Conservation (phyloP, 495 filamentous ascomycete species). For the Tuber calosporum region DNA sequence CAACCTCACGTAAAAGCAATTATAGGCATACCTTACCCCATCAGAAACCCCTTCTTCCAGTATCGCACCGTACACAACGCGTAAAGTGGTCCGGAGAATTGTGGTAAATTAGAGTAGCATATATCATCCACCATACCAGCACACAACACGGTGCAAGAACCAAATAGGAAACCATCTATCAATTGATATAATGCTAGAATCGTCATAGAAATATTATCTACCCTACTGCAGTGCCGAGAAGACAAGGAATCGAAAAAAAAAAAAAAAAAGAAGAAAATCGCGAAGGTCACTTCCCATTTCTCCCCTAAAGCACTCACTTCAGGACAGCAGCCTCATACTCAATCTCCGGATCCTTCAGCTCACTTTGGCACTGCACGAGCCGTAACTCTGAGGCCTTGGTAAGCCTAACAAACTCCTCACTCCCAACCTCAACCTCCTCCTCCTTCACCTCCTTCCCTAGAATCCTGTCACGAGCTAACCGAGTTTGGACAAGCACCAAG, state of each 20-base stretch:
- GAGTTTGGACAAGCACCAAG: conserved; percentile 68
- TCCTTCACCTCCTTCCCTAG: conserved; percentile 42
- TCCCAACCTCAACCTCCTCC: conserved; percentile 41
- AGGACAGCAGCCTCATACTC: conserved; percentile 10
- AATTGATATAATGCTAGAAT: background rate
- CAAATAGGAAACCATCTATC: background rate
- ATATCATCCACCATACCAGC: background rate
- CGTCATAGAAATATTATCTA: background rate
- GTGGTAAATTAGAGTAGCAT: background rate
- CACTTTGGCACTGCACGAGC: conserved; percentile 35
- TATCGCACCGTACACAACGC: conserved; percentile 2
- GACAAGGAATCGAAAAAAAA: background rate
- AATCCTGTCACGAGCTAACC: conserved; percentile 57
- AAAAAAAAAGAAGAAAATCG: too few species aligned
- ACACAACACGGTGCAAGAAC: background rate
- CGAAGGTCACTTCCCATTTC: background rate
- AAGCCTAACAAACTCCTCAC: conserved; percentile 40
- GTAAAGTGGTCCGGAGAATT: background rate
- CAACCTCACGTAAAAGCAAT: conserved; percentile 6
- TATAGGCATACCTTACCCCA: background rate
- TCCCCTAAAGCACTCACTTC: conserved; percentile 22
- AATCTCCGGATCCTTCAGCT: conserved; percentile 25
- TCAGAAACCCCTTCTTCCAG: background rate
- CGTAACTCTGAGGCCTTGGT: conserved; percentile 40
- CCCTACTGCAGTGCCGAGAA: background rate